Conservation (phyloP, 306 rosid genomes). For the Cucumis sativus region DNA sequence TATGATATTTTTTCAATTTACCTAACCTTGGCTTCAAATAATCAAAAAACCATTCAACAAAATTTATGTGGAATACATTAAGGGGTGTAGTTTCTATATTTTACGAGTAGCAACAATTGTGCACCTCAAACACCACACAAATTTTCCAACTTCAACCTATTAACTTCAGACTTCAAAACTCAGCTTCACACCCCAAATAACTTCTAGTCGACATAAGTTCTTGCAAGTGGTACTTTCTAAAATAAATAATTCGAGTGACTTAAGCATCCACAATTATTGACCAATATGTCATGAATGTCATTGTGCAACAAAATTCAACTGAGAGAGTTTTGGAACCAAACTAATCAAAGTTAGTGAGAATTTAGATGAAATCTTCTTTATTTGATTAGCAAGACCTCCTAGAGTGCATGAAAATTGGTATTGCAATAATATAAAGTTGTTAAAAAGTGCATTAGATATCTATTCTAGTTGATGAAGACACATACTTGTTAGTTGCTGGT, state of each 20-base stretch:
- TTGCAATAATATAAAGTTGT: not conserved
- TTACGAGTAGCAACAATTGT: too few relatives aligned
- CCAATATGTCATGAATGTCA: not conserved
- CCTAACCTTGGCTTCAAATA: not conserved
- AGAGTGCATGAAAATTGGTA: not conserved
- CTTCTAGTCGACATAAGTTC: not conserved
- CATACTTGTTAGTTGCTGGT: constrained; percentile 73
- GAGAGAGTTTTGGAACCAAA: not conserved
- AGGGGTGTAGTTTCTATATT: too few relatives aligned
- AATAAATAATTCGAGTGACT: not conserved
- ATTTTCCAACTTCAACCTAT: too few relatives aligned
- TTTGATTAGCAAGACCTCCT: not conserved
- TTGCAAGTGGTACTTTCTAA: not conserved
- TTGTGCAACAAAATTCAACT: not conserved
- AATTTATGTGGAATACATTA: not conserved
- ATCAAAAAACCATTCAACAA: not conserved
- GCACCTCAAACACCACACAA: too few relatives aligned
- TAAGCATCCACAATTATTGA: not conserved
- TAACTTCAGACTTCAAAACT: too few relatives aligned
- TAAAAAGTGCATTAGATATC: not conserved
- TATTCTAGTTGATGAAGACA: not conserved
- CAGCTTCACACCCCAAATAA: too few relatives aligned
- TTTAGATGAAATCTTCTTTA: not conserved
- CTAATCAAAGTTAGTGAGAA: not conserved
- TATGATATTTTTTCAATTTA: not conserved